Evolutionary conservation across 148 eudicot genomes (phyloP).

Genomic region (Drosera capensis): DNA sequence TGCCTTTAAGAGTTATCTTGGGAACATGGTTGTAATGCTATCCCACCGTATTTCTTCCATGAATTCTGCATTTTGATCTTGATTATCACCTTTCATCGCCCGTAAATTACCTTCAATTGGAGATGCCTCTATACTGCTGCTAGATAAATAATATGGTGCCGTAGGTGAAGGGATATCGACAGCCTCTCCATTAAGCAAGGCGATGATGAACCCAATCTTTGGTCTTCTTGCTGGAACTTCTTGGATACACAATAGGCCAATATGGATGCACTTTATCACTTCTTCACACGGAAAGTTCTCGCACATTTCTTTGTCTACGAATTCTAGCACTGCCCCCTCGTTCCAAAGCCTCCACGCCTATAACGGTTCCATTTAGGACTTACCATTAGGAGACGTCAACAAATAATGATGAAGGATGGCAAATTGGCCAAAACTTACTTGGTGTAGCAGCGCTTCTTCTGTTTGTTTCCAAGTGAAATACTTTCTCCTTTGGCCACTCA

Average conservation of each 20-base stretch:
- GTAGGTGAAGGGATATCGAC: constrained; percentile 11
- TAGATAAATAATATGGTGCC: no score
- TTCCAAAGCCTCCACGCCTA: constrained; percentile 21
- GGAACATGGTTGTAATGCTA: no score
- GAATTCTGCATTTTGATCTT: no score
- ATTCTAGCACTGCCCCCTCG: constrained; percentile 2
- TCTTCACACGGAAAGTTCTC: constrained; percentile 7
- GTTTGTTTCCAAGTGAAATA: background rate
- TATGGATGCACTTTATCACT: constrained; percentile 13
- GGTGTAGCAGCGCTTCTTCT: constrained; percentile 1
- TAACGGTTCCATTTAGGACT: background rate
- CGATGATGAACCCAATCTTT: constrained; percentile 9
- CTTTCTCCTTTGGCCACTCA: constrained; percentile 10
- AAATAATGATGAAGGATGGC: background rate
- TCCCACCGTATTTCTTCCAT: no score
- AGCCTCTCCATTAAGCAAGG: constrained; percentile 10
- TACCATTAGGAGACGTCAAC: background rate
- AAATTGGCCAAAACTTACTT: background rate
- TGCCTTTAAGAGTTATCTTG: no score
- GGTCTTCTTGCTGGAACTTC: constrained; percentile 16
- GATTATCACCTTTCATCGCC: no score
- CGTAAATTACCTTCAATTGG: no score
- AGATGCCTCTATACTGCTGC: no score
- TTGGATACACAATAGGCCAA: constrained; percentile 13
- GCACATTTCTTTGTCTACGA: constrained; percentile 8